These are phyloP conservation scores for Hanseniaspora nectarophila DNA, from an alignment of 805 yeast genomes.

Conservation along the genomic window DNA sequence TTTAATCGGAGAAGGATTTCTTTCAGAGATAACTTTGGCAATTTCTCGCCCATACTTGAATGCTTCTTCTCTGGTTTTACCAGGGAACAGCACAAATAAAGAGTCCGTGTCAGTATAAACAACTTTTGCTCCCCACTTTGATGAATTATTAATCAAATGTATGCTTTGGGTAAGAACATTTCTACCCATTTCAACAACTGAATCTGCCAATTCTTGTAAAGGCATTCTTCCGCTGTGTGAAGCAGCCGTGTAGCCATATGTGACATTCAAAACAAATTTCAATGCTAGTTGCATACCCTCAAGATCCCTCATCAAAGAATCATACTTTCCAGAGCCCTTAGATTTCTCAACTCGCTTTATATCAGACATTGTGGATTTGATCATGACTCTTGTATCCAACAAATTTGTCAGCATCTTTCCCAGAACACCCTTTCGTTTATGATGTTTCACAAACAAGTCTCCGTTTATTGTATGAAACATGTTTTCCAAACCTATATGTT, in stretches of 20 bases:
- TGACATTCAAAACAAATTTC: constrained; percentile 85
- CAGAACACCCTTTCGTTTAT: constrained; percentile 56
- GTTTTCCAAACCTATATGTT: constrained; percentile 42
- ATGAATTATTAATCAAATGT: constrained; percentile 46
- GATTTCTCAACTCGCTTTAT: constrained; percentile 23
- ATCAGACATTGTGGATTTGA: constrained; percentile 60
- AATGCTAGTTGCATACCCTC: constrained; percentile 75
- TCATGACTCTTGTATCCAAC: constrained; percentile 63
- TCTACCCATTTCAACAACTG: constrained; percentile 82
- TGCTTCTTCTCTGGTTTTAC: constrained; percentile 64
- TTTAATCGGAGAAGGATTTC: constrained; percentile 69
- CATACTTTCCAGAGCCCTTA: constrained; percentile 28
- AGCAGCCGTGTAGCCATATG: constrained; percentile 92
- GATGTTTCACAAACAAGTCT: constrained; percentile 54
- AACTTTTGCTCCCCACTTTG: constrained; percentile 74
- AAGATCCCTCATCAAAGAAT: constrained; percentile 43
- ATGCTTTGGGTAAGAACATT: constrained; percentile 70
- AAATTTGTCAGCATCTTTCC: constrained; percentile 79
- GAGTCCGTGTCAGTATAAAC: constrained; percentile 97
- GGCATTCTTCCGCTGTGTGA: constrained; percentile 97
- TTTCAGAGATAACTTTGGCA: constrained; percentile 48
- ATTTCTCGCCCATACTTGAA: constrained; percentile 62
- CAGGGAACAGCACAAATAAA: constrained; percentile 80
- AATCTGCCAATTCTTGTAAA: constrained; percentile 86
- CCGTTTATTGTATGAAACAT: constrained; percentile 80